Evolutionary conservation across 1,284 basidiomycete species (phyloP), one percentile per base, ranked within the genome.

Genomic region (Amylostereum areolatum): DNA sequence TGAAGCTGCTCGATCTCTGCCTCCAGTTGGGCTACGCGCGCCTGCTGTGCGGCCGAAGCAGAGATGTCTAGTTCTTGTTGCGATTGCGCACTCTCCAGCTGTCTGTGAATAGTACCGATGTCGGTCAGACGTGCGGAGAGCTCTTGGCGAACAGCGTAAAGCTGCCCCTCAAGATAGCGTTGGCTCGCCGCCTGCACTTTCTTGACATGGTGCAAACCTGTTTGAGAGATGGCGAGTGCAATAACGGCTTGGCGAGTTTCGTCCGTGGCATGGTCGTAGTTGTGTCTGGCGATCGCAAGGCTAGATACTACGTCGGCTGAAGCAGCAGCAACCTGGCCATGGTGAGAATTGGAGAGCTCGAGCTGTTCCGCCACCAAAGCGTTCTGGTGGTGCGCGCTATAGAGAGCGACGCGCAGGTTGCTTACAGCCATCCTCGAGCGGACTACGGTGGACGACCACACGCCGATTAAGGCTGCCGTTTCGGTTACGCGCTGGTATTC

Each of bases 371-470:
- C 12, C n/a, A 30, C 12, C 29, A 40, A 33, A 8, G 43, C 45
- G 3, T 50, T 45, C 37, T 48, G 41, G 5, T 48, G 51, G 6
- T 32, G 29, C n/a, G 30, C 42, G 25, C 37, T 42, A 27, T 35
- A 34, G 11, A 49, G 25, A 27, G 31, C 42, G 18, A 32, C 8
- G 18, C 30, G 42, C 7, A 54, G 43, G 25, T 43, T 46, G 12
- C 2, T 71, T 59, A 12, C 71, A 49, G 45, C 73, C 55, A 31
- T 73, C 63, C 41, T 62, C 57, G 46, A 73, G 63, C 49, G 73
- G 44, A 28, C 65, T 57, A 48, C 45, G 1, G 56, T 48, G 5
- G 48, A 51, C 11, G 57, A 50, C 35, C 59, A 56, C 10, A 59
- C 53, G n/a, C 47, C 40, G 18, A 66, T 75, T 57, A 77, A 47